These are phyloP conservation scores for Jaminaea rosea DNA, from an alignment of 1,284 basidiomycete genomes.

Conservation along the genomic window DNA sequence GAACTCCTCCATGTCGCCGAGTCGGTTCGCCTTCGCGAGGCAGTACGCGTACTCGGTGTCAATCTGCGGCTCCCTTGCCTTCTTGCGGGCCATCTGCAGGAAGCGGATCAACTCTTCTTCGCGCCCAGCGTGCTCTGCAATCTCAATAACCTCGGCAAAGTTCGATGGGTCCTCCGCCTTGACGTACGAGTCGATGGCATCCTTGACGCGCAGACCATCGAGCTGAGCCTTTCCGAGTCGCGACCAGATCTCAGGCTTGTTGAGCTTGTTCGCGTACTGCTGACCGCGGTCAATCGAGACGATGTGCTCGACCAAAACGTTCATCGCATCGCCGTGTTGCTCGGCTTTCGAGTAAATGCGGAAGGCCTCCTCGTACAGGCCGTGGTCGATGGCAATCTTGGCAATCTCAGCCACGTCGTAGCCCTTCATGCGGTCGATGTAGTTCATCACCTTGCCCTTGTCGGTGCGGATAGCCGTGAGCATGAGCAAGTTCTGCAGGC, in stretches of 20 bases:
- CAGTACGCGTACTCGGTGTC: slow-evolving; percentile 63
- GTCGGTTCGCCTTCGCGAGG: slow-evolving; percentile 44
- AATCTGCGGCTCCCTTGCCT: slow-evolving; percentile 90
- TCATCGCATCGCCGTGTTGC: slow-evolving; percentile 65
- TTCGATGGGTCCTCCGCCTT: slow-evolving; percentile 95
- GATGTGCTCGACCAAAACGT: slow-evolving; percentile 94
- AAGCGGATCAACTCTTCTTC: slow-evolving; percentile 95
- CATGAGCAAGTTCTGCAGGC: slow-evolving; percentile 67
- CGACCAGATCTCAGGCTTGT: slow-evolving; percentile 93
- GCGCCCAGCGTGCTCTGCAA: slow-evolving; percentile 88
- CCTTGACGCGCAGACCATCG: slow-evolving; percentile 95
- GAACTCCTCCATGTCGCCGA: slow-evolving; percentile 85
- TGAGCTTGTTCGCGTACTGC: slow-evolving; percentile 93
- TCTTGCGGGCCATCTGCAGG: slow-evolving; percentile 99
- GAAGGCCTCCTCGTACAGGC: slow-evolving; percentile 91
- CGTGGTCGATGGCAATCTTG: slow-evolving; percentile 91
- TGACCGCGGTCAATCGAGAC: slow-evolving; percentile 94
- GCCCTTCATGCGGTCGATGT: slow-evolving; percentile 93
- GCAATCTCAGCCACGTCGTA: slow-evolving; percentile 94
- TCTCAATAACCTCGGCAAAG: slow-evolving; percentile 93
- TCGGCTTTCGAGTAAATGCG: slow-evolving; percentile 43
- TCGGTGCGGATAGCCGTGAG: slow-evolving; percentile 94
- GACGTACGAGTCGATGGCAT: slow-evolving; percentile 98
- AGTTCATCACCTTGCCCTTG: slow-evolving; percentile 95
- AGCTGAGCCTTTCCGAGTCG: slow-evolving; percentile 97